These are phyloP conservation scores for Moricandia moricandioides DNA, from an alignment of 345 rosid species.

Conservation along the genomic window DNA sequence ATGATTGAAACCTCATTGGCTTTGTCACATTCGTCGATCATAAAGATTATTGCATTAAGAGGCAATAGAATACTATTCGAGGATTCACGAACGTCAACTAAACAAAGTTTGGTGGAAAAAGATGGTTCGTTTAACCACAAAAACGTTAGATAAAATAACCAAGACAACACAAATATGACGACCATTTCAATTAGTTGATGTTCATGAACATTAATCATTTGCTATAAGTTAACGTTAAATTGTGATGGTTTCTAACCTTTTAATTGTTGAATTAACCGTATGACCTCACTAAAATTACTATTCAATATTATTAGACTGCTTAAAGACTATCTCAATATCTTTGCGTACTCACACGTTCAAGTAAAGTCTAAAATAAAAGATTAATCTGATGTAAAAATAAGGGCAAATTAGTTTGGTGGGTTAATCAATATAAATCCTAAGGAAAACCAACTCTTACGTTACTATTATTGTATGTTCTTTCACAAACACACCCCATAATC, in stretches of 20 bases:
- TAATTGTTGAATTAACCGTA: neutral
- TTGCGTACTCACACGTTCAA: neutral
- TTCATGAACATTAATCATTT: neutral
- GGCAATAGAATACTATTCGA: neutral
- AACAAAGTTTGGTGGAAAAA: neutral
- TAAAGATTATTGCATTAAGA: neutral
- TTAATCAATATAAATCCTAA: constrained; percentile 38
- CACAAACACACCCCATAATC: constrained; percentile 2
- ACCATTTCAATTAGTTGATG: neutral
- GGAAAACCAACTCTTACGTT: constrained; percentile 19
- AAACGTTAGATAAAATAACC: neutral
- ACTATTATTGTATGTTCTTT: neutral
- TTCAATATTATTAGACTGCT: neutral
- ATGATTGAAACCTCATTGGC: neutral
- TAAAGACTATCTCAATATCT: neutral
- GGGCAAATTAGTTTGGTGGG: constrained; percentile 30
- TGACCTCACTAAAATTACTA: neutral
- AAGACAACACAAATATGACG: neutral
- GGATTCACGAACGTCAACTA: constrained; percentile 11
- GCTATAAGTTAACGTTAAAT: neutral
- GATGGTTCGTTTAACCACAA: neutral
- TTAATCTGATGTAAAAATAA: neutral
- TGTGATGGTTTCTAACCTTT: neutral
- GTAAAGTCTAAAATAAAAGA: neutral
- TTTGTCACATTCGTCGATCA: constrained; percentile 17